Percentiles rank a stretch among this genome's conserved stretches.
These are phyloP conservation scores for Sclerotiophoma versabilis DNA, from an alignment of 2,329 filamentous ascomycete genomes.

Conservation along the genomic window DNA sequence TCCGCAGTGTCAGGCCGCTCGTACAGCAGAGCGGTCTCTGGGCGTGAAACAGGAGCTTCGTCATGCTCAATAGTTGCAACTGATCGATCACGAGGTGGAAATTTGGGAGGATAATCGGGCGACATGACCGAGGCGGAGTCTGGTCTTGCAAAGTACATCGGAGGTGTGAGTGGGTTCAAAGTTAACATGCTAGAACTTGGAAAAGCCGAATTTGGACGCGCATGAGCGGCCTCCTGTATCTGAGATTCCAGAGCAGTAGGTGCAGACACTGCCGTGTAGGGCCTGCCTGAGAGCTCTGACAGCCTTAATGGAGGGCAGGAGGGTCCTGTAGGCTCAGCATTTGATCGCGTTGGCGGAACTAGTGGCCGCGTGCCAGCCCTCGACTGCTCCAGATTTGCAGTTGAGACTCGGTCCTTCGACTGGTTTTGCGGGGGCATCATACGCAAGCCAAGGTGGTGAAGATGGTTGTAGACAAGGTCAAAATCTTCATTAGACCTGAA, in stretches of 20 bases:
- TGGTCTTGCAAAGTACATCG: slow-evolving; percentile 37
- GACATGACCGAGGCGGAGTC: slow-evolving; percentile 21
- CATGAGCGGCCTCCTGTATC: slow-evolving; percentile 15
- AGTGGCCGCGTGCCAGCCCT: background rate
- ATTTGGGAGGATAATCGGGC: slow-evolving; percentile 2
- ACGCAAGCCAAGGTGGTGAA: slow-evolving; percentile 44
- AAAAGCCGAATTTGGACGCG: slow-evolving; percentile 30
- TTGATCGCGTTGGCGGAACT: slow-evolving; percentile 1
- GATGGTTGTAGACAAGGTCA: slow-evolving; percentile 39
- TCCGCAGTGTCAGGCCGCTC: slow-evolving; percentile 24
- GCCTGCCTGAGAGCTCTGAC: slow-evolving; percentile 34
- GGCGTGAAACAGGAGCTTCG: slow-evolving; percentile 14
- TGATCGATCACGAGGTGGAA: slow-evolving; percentile 2
- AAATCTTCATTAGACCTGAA: slow-evolving; percentile 51
- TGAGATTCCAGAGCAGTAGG: slow-evolving; percentile 16
- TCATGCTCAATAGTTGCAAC: slow-evolving; percentile 15
- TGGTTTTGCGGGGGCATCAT: slow-evolving; percentile 30
- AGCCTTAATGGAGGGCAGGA: slow-evolving; percentile 39
- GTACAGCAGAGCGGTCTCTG: slow-evolving; percentile 28
- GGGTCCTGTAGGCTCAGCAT: slow-evolving; percentile 17
- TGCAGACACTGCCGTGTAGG: slow-evolving; percentile 30
- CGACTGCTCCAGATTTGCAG: slow-evolving; percentile 11
- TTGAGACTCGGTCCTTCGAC: slow-evolving; percentile 19
- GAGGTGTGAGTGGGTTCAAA: slow-evolving; percentile 30
- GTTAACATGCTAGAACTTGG: slow-evolving; percentile 1